A percentile compares a stretch with the other conserved stretches of the same genome.
phyloP scores from a whole-genome alignment of 306 rosid species.

The Vigna angularis region DNA sequence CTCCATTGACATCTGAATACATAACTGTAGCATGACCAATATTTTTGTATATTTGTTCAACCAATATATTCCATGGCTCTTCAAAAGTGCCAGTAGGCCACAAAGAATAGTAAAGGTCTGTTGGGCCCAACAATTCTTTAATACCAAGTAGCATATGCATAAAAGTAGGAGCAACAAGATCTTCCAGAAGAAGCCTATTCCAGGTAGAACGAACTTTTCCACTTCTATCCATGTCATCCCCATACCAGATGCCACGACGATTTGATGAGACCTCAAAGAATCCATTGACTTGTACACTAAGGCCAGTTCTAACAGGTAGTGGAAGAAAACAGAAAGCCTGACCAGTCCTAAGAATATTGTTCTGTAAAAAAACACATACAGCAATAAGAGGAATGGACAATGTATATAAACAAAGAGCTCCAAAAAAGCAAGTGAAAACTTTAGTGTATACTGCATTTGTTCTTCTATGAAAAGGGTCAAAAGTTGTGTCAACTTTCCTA shows the following conservation, averaged over 20 bases:
- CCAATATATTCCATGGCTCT: constrained; percentile 94
- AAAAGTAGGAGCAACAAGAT: constrained; percentile 84
- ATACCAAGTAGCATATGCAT: constrained; percentile 73
- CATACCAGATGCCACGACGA: constrained; percentile 99
- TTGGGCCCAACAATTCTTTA: constrained; percentile 72
- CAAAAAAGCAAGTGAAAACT: no score
- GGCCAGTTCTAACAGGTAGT: constrained; percentile 91
- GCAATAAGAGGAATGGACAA: constrained; percentile 48
- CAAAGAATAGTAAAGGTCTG: constrained; percentile 69
- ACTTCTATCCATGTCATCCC: constrained; percentile 98
- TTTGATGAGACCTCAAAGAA: constrained; percentile 95
- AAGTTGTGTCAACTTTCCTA: no score
- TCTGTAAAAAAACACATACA: constrained; percentile 66
- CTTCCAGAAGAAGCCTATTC: constrained; percentile 95
- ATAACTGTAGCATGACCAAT: constrained; percentile 67
- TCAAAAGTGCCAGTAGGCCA: constrained; percentile 96
- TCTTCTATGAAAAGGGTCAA: no score
- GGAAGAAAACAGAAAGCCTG: constrained; percentile 98
- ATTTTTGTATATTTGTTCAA: constrained; percentile 73
- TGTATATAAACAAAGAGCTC: constrained; percentile 30
- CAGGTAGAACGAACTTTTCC: constrained; percentile 94
- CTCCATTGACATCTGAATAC: constrained; percentile 79
- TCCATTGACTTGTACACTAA: constrained; percentile 91
- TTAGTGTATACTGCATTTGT: no score
- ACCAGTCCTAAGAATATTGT: constrained; percentile 71